Evolutionary conservation across 169 alveolate species (phyloP).

Genomic region (Plasmodium inui): DNA sequence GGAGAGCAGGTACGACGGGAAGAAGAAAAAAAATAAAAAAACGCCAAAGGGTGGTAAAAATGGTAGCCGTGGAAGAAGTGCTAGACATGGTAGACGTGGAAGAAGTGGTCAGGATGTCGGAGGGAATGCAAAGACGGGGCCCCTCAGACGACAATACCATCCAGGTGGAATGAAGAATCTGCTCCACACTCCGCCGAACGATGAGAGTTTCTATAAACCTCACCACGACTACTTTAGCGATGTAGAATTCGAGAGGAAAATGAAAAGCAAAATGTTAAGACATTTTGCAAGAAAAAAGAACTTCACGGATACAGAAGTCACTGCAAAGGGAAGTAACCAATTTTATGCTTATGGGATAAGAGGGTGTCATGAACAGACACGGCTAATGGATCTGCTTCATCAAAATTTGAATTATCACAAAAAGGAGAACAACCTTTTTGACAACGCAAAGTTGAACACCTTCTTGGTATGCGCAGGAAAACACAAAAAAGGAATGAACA

Average conservation of each 20-base stretch:
- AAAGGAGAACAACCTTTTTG: background rate
- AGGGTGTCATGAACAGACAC: background rate
- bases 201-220: background rate
- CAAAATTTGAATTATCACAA: background rate
- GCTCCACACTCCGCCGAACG: background rate
- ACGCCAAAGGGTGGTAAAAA: background rate
- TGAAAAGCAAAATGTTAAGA: slow-evolving; percentile 16
- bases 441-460: background rate
- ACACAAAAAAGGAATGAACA: background rate
- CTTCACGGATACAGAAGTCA: slow-evolving; percentile 25
- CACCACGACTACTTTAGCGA: slow-evolving; percentile 11
- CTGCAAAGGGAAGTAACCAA: background rate
- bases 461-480: background rate
- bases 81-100: background rate
- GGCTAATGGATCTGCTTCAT: background rate
- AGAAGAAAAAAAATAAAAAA: background rate
- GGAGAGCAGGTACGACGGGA: background rate
- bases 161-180: background rate
- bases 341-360: background rate
- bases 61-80: background rate
- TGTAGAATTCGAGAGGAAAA: slow-evolving; percentile 26
- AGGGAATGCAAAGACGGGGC: background rate
- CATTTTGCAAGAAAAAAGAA: slow-evolving; percentile 16
- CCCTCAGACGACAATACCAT: background rate
- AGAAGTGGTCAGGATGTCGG: background rate